A percentile compares a stretch with the other conserved stretches of the same genome.
These are phyloP conservation scores for Debaryomyces tyrocola DNA, from an alignment of 805 yeast species.

Conservation along the genomic window DNA sequence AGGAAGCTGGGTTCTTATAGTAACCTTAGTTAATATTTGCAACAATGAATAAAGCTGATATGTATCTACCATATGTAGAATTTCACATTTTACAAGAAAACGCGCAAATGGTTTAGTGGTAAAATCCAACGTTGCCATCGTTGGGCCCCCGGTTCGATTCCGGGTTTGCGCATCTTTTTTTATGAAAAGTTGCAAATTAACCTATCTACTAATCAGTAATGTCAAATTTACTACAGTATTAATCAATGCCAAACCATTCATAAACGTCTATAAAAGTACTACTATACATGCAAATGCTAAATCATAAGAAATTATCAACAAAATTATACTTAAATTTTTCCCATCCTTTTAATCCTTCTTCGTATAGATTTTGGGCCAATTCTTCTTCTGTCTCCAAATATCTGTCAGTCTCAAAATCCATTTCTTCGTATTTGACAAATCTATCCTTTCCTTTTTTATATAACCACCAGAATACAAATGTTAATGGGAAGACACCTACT, in stretches of 20 bases:
- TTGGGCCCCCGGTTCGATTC: conserved; percentile 18
- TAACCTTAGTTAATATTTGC: too few relatives aligned
- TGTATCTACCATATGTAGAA: too few relatives aligned
- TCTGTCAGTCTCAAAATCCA: conserved; percentile 55
- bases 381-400: conserved; percentile 54
- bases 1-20: too few relatives aligned
- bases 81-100: background rate
- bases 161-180: conserved; percentile 15
- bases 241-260: too few relatives aligned
- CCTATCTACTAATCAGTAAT: too few relatives aligned
- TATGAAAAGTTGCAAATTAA: too few relatives aligned
- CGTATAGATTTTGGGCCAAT: conserved; percentile 33
- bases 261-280: background rate
- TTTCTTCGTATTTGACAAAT: conserved; percentile 43
- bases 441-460: conserved; percentile 38
- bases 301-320: conserved; percentile 25
- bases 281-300: background rate
- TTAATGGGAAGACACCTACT: conserved; percentile 46
- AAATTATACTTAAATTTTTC: conserved; percentile 36
- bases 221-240: too few relatives aligned
- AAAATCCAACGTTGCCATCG: conserved; percentile 17
- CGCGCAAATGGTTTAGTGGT: conserved; percentile 15
- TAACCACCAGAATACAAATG: conserved; percentile 50
- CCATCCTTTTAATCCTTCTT: conserved; percentile 45
- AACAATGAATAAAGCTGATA: too few relatives aligned